Base-by-base conservation (phyloP, 2,329 filamentous ascomycete species). In the Aspergillus caelatus region DNA sequence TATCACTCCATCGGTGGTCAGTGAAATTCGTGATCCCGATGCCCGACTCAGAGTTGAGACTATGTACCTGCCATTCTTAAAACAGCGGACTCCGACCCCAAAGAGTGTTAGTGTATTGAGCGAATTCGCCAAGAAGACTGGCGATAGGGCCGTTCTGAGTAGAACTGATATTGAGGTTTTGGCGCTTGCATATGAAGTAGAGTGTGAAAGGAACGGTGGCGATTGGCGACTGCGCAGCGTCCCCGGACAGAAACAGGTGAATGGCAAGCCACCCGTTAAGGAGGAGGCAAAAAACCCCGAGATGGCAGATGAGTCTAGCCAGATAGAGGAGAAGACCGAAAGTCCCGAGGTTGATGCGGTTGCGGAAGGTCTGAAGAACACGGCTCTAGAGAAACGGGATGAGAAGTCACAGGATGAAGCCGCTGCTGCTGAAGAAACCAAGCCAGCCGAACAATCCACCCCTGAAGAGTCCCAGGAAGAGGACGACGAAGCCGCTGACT, bases 101-200 rank as follows among this genome's bases (percentile, higher is more conserved):
- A 88, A 89, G 55, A 97, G 93, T 70, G 80, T 97, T 67, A 90
- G 90, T 72, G 85, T 94, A 64, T 86, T 97, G 4, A 88, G 88
- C 56, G 91, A 92, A 62, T 98, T 98, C 81, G 92, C 95, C 52
- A 87, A 92, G 60, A 91, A 89, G 76, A 98, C 95, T 0, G 95
- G 95, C 61, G 95, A 99, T 77, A 84, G 94, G 66, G 87, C 91
- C 12, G 94, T 97, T 0, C 82, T 99, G 63, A 97, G 94, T 79
- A 88, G 86, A 74, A 91, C 93, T 1, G 95, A 99, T 88, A 82
- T 98, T 65, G 91, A 96, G 70, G 86, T 99, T 46, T 82, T 98
- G 73, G 95, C 94, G 10, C 82, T 99, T 61, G 91, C 93, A 1
- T 98, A 98, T 77, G 95, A 99, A 76, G 77, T 98, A n/a, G 94